Evolutionary conservation across 2,329 filamentous ascomycete species (phyloP).

Genomic region (Trichoderma aggressivum): DNA sequence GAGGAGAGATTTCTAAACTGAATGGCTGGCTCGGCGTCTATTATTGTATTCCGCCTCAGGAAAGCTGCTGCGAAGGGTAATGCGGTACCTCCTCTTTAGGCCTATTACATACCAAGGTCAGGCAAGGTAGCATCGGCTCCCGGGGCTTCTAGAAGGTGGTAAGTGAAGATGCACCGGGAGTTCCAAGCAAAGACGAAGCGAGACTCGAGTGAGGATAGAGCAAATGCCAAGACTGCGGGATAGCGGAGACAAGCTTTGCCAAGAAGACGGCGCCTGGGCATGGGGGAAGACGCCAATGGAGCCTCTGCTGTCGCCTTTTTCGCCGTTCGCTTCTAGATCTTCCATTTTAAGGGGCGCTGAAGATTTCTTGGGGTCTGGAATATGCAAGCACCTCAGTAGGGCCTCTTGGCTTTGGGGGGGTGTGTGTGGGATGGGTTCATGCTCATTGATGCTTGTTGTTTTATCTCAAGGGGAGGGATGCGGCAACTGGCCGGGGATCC

Average conservation of each 20-base stretch:
- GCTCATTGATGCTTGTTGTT: not conserved
- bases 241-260: slow-evolving; percentile 31
- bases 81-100: not conserved
- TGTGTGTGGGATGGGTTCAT: not conserved
- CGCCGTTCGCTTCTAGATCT: not conserved
- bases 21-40: not conserved
- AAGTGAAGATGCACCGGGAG: not conserved
- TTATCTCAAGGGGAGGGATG: not conserved
- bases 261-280: slow-evolving; percentile 22
- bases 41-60: not conserved
- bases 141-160: not conserved
- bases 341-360: not conserved
- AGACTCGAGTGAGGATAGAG: not conserved
- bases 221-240: slow-evolving; percentile 23
- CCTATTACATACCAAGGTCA: not conserved
- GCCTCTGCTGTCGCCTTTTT: not conserved
- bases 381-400: not conserved
- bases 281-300: not conserved
- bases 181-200: not conserved
- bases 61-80: not conserved
- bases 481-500: not conserved
- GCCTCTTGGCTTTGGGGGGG: not conserved
- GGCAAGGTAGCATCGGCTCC: not conserved
- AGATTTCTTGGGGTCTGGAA: not conserved
- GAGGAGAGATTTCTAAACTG: not conserved